Evolutionary conservation across 257 asterid genomes (phyloP).

Genomic region (Fraxinus excelsior): DNA sequence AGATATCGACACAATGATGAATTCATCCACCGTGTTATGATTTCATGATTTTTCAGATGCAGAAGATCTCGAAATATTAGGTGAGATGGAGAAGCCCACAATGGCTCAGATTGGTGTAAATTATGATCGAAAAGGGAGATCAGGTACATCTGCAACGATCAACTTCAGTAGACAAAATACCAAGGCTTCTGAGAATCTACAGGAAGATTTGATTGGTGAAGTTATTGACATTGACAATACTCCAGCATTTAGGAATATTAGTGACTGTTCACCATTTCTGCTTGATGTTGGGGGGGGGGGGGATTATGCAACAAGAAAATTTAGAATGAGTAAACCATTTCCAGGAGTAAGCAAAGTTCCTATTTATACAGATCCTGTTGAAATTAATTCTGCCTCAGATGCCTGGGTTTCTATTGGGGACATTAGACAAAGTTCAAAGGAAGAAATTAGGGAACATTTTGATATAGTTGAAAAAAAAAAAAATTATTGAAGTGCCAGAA

Average conservation of each 20-base stretch:
- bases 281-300: conserved; percentile 47
- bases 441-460: conserved; percentile 35
- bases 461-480: conserved; percentile 33
- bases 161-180: conserved; percentile 32
- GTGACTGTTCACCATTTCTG: conserved; percentile 39
- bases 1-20: conserved; percentile 36
- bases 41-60: conserved; percentile 40
- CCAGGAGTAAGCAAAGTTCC: conserved; percentile 42
- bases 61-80: conserved; percentile 41
- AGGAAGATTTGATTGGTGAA: conserved; percentile 62
- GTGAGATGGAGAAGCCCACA: conserved; percentile 38
- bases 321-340: conserved; percentile 39
- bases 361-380: conserved; percentile 39
- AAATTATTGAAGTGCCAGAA: conserved; percentile 29
- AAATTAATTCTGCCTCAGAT: conserved; percentile 46
- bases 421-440: conserved; percentile 7
- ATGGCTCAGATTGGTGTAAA: conserved; percentile 34
- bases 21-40: conserved; percentile 37
- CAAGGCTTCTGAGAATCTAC: conserved; percentile 41
- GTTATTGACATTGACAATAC: conserved; percentile 61
- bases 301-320: conserved; percentile 42
- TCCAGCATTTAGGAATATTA: conserved; percentile 36
- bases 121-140: conserved; percentile 44
- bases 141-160: conserved; percentile 32
- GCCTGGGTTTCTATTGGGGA: conserved; percentile 43